These are phyloP conservation scores for Apocynum venetum DNA, from an alignment of 257 asterid genomes.

Conservation along the genomic window DNA sequence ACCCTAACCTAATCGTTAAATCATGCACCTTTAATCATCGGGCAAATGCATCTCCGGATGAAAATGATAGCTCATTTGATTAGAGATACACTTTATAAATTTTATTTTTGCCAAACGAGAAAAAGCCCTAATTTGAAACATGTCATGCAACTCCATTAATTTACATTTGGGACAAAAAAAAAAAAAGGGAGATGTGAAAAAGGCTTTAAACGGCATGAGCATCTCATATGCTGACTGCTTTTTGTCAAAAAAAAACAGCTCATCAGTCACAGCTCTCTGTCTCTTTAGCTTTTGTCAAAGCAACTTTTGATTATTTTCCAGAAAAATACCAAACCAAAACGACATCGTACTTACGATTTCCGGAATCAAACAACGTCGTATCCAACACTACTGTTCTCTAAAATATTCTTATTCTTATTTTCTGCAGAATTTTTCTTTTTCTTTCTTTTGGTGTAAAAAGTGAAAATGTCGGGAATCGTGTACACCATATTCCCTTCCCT, in stretches of 20 bases:
- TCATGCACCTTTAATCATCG: too few species aligned
- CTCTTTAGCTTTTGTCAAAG: slow-evolving; percentile 11
- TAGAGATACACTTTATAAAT: too few species aligned
- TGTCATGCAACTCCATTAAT: neutral
- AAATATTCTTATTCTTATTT: neutral
- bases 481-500: slow-evolving; percentile 34
- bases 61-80: too few species aligned
- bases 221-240: slow-evolving; percentile 8
- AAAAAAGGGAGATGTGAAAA: neutral
- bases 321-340: neutral
- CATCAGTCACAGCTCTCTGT: neutral
- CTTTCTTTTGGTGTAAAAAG: neutral
- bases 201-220: slow-evolving; percentile 13
- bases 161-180: neutral
- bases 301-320: neutral
- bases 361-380: slow-evolving; percentile 14
- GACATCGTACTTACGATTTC: slow-evolving; percentile 11
- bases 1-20: too few species aligned
- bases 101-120: too few species aligned
- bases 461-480: slow-evolving; percentile 44
- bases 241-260: slow-evolving; percentile 20
- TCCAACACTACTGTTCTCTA: neutral
- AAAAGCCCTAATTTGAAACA: neutral
- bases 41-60: too few species aligned
- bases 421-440: slow-evolving; percentile 1